Percentiles rank a stretch among this genome's conserved stretches.
Evolutionary conservation across 2,329 filamentous ascomycete species (phyloP).

Genomic region (Alternaria gaisen): DNA sequence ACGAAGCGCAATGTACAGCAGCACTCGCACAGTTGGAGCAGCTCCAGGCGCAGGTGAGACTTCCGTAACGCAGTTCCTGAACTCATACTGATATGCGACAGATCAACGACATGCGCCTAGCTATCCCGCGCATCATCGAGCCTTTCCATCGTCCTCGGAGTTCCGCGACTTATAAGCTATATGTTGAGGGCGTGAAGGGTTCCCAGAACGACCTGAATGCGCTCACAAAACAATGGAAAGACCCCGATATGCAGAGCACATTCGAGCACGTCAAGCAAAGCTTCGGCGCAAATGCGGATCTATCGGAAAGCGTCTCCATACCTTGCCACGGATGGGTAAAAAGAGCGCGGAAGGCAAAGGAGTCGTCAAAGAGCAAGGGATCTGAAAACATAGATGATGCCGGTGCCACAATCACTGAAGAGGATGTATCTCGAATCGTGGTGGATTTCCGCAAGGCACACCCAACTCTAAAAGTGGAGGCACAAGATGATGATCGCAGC

Average conservation of each 20-base stretch:
- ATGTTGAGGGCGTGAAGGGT: slow-evolving; percentile 49
- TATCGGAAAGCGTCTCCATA: slow-evolving; percentile 46
- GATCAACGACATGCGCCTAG: slow-evolving; percentile 55
- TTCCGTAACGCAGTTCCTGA: not conserved
- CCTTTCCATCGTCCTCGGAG: slow-evolving; percentile 47
- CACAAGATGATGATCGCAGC: slow-evolving; percentile 32
- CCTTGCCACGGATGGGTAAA: slow-evolving; percentile 53
- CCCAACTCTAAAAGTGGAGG: slow-evolving; percentile 41
- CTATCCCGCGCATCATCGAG: slow-evolving; percentile 54
- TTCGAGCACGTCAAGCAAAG: slow-evolving; percentile 50
- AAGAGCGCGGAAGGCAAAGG: slow-evolving; percentile 31
- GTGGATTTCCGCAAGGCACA: slow-evolving; percentile 36
- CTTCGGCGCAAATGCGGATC: slow-evolving; percentile 46
- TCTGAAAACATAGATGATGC: slow-evolving; percentile 21
- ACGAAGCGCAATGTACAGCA: slow-evolving; percentile 52
- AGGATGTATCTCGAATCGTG: slow-evolving; percentile 35
- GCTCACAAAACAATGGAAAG: slow-evolving; percentile 51
- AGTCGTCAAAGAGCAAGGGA: slow-evolving; percentile 20
- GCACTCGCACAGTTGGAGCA: slow-evolving; percentile 57
- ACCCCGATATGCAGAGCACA: slow-evolving; percentile 46
- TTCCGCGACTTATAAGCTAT: slow-evolving; percentile 49
- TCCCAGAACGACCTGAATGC: slow-evolving; percentile 49
- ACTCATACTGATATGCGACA: slow-evolving; percentile 28
- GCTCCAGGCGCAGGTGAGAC: slow-evolving; percentile 54
- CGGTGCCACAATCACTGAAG: slow-evolving; percentile 22